A percentile compares a stretch with the other conserved stretches of the same genome.
phyloP scores from a whole-genome alignment of 805 yeast genomes.

The Schwanniomyces yamadae region DNA sequence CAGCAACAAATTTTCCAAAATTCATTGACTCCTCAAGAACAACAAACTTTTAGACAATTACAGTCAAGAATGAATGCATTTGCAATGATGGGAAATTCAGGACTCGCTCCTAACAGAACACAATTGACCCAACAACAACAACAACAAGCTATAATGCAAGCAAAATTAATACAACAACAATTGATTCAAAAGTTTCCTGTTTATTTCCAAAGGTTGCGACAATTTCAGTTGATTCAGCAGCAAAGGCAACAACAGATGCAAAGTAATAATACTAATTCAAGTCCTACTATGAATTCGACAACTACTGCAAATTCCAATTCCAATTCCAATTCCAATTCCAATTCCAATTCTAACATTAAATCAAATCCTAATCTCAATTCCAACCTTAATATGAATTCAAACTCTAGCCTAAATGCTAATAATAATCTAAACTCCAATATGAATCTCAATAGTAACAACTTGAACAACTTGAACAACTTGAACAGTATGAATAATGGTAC shows the following conservation, averaged over 20 bases:
- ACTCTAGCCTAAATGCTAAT: slow-evolving; percentile 5
- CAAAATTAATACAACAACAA: slow-evolving; percentile 37
- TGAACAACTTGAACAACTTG: slow-evolving; percentile 6
- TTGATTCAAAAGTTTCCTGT: slow-evolving; percentile 35
- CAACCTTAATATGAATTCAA: not conserved
- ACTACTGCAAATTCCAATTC: not conserved
- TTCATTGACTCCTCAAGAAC: slow-evolving; percentile 41
- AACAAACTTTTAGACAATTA: slow-evolving; percentile 39
- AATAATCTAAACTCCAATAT: slow-evolving; percentile 14
- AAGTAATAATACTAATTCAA: not conserved
- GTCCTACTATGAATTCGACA: not conserved
- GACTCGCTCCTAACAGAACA: slow-evolving; percentile 42
- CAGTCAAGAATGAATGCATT: slow-evolving; percentile 40
- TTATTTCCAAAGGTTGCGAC: slow-evolving; percentile 38
- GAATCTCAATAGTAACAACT: slow-evolving; percentile 12
- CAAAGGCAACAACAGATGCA: slow-evolving; percentile 15
- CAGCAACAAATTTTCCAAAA: slow-evolving; percentile 47
- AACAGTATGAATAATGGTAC: not conserved
- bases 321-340: not conserved
- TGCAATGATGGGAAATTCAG: slow-evolving; percentile 42
- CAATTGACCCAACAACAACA: slow-evolving; percentile 43
- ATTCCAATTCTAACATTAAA: not conserved
- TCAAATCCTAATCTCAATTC: not conserved
- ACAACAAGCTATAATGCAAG: slow-evolving; percentile 44
- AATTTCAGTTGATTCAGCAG: slow-evolving; percentile 33